Conservation (phyloP, 2,329 filamentous ascomycete genomes). For the Botrytis pseudocinerea region DNA sequence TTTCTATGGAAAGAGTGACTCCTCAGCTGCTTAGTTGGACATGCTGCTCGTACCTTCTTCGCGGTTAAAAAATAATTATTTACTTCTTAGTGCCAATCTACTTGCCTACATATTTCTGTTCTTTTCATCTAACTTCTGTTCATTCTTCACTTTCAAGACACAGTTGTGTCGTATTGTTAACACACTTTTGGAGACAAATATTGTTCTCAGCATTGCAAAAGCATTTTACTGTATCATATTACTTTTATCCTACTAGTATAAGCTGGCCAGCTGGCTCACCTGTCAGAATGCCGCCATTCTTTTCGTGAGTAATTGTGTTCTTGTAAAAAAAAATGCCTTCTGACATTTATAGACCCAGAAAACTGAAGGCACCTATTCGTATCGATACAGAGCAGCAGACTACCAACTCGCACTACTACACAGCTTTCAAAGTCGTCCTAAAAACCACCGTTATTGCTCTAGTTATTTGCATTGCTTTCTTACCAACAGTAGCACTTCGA, state of each 20-base stretch:
- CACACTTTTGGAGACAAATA: conserved; percentile 20
- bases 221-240: conserved; percentile 9
- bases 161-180: conserved; percentile 24
- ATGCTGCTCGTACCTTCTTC: conserved; percentile 16
- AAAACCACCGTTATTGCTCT: conserved; percentile 13
- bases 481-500: conserved; percentile 6
- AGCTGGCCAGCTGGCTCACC: background rate
- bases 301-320: conserved; percentile 9
- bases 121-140: background rate
- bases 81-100: background rate
- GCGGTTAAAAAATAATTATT: background rate
- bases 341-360: conserved; percentile 16
- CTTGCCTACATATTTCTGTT: background rate
- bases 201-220: conserved; percentile 20
- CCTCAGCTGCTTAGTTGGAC: background rate
- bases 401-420: conserved; percentile 8
- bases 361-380: background rate
- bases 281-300: background rate
- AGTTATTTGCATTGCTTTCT: conserved; percentile 19
- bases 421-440: conserved; percentile 9
- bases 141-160: conserved; percentile 16
- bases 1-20: background rate
- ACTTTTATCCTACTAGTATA: background rate
- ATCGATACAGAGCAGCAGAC: background rate
- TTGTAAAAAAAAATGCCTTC: background rate